A percentile compares a stretch with the other conserved stretches of the same genome.
Evolutionary conservation across 352 stramenopile species (phyloP).

Genomic region (Globisporangium solare): DNA sequence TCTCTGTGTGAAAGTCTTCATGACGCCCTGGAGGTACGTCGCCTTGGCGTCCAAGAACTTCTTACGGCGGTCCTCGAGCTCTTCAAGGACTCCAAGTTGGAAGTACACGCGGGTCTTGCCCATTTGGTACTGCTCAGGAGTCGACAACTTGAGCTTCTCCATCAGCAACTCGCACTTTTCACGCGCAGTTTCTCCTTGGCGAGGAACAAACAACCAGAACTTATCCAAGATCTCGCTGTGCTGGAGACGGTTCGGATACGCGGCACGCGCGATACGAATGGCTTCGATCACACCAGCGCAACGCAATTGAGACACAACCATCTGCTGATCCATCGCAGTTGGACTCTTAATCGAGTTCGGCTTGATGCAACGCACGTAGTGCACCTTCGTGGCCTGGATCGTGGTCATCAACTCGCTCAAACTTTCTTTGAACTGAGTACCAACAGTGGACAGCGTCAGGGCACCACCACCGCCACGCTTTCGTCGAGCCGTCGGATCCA

Average conservation of each 20-base stretch:
- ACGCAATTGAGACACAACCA: constrained; percentile 95
- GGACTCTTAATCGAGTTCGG: constrained; percentile 96
- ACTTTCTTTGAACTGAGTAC: constrained; percentile 93
- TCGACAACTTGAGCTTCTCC: constrained; percentile 71
- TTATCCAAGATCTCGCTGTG: constrained; percentile 86
- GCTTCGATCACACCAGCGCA: constrained; percentile 99
- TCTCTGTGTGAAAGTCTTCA: constrained; percentile 68
- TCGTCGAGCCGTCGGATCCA: constrained; percentile 27
- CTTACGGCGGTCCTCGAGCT: constrained; percentile 80
- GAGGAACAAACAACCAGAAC: constrained; percentile 79
- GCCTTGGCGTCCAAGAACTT: constrained; percentile 84
- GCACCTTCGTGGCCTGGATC: constrained; percentile 93
- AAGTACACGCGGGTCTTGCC: constrained; percentile 88
- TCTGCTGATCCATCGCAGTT: constrained; percentile 85
- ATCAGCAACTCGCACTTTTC: constrained; percentile 78
- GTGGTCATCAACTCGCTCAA: constrained; percentile 93
- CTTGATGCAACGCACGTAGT: constrained; percentile 99
- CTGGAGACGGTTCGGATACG: constrained; percentile 97
- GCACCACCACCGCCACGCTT: constrained; percentile 54
- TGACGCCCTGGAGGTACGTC: constrained; percentile 70
- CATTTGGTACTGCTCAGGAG: constrained; percentile 83
- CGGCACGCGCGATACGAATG: constrained; percentile 96
- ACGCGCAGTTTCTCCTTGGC: constrained; percentile 37
- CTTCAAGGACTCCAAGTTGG: constrained; percentile 76
- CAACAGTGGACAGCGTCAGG: constrained; percentile 67